Conservation (phyloP, 2,329 filamentous ascomycete species). For the Xylaria sp. region DNA sequence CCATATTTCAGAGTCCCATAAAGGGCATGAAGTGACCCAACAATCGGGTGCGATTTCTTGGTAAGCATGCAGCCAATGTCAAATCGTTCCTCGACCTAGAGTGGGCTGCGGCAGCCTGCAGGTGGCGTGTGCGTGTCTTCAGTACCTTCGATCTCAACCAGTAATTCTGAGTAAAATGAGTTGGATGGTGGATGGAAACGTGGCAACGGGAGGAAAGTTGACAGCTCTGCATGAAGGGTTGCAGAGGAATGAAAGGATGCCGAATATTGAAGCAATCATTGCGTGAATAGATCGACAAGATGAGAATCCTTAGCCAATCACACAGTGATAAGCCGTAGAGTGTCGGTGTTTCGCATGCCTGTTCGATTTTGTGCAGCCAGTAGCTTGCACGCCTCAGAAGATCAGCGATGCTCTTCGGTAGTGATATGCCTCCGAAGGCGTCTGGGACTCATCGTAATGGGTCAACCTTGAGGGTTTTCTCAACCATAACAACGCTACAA, state of each 20-base stretch:
- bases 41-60: conserved; percentile 1
- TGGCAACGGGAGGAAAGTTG: conserved; percentile 28
- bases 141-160: no score
- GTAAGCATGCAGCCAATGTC: not conserved
- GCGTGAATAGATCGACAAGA: conserved; percentile 25
- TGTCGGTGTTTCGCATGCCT: conserved; percentile 22
- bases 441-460: not conserved
- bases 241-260: conserved; percentile 16
- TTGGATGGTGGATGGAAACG: conserved; percentile 20
- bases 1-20: not conserved
- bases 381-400: conserved; percentile 23
- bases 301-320: conserved; percentile 24
- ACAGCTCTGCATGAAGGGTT: conserved; percentile 29
- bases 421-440: not conserved
- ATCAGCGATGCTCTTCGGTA: conserved; percentile 16
- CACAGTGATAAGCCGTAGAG: conserved; percentile 11
- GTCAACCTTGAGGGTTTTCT: not conserved
- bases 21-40: not conserved
- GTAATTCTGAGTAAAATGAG: conserved; percentile 8
- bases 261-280: conserved; percentile 27
- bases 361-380: conserved; percentile 33
- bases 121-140: conserved; percentile 13
- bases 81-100: conserved; percentile 6
- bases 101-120: conserved; percentile 15
- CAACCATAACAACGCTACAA: not conserved